Percentiles rank a stretch among this genome's conserved stretches.
phyloP scores from a whole-genome alignment of 306 rosid species.

The Begonia fuchsioides region DNA sequence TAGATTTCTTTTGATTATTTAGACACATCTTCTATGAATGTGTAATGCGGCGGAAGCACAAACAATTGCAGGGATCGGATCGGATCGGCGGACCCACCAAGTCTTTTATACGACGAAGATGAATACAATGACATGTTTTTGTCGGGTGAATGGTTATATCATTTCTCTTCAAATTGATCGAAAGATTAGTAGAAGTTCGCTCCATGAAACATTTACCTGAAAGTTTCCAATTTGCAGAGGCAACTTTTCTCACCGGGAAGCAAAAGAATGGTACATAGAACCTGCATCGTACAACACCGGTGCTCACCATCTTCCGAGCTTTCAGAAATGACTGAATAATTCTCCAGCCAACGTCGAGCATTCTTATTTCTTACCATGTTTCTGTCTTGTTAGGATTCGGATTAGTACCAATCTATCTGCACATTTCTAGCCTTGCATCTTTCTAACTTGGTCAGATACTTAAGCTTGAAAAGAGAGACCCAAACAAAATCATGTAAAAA shows the following conservation, averaged over 20 bases:
- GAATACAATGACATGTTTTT: constrained; percentile 68
- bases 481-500: no score
- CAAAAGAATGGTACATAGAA: constrained; percentile 70
- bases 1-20: no score
- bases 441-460: no score
- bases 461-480: no score
- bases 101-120: constrained; percentile 63
- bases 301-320: constrained; percentile 12
- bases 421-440: no score
- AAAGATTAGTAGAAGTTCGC: not conserved
- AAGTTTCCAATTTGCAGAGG: constrained; percentile 45
- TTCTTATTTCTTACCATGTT: no score
- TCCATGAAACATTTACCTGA: not conserved
- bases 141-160: constrained; percentile 39
- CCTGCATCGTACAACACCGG: constrained; percentile 42
- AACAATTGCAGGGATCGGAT: constrained; percentile 85
- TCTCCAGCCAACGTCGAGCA: not conserved
- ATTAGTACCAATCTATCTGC: no score
- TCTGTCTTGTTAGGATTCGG: no score
- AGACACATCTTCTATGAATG: no score
- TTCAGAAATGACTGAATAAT: constrained; percentile 2
- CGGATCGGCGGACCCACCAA: constrained; percentile 97
- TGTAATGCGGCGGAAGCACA: constrained; percentile 79
- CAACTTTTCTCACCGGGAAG: constrained; percentile 69
- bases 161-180: not conserved